Base-by-base conservation (phyloP, 495 filamentous ascomycete genomes). In the Gamarada debralockiae region DNA sequence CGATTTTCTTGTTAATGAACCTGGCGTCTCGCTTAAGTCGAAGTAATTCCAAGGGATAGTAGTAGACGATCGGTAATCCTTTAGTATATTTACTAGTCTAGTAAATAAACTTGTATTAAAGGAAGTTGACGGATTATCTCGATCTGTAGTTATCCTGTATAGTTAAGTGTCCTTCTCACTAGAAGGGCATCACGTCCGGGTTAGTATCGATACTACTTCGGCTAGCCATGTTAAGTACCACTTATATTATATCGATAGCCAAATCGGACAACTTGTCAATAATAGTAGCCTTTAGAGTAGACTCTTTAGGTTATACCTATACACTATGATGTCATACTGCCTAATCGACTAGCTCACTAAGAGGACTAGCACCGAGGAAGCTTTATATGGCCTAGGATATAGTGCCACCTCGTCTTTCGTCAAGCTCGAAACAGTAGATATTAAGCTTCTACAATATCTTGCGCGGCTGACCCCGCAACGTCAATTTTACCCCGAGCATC, bases 291-390 rank as follows among this genome's bases (percentile, higher is more conserved):
- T 85, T 2, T 67, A 75, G 14, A 80, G 76, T 66, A 79, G 73
- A 55, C 62, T 87, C 0, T 72, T 70, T 45, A 57, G 80, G 10
- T 72, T 67, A 34, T 80, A 79, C 47, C 68, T 87, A 1, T 81
- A 88, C 25, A 82, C 82, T 0, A n/a, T 83, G 0, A 88, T 83
- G 0, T 78, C 82, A 2, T 75, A 70, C 43, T 77, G 71, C 39
- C 53, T 87, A 1, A 73, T 78, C 0, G 86, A 90, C 56, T 67
- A 71, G 0, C 60, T 88, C 0, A 84, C 79, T 0, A 49, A 56
- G 0, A 70, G 65, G 21, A 87, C 81, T 3, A 85, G 85, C 0
- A 86, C 81, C 0, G 85, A 88, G 52, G 70, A 85, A 57, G 72
- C 77, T 0, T 58, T 88, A 1, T 50, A 56, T 0, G 73, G 78